Evolutionary conservation across 2,329 filamentous ascomycete species (phyloP), one percentile per base, ranked within the genome.

Genomic region (Thielaviopsis musarum): DNA sequence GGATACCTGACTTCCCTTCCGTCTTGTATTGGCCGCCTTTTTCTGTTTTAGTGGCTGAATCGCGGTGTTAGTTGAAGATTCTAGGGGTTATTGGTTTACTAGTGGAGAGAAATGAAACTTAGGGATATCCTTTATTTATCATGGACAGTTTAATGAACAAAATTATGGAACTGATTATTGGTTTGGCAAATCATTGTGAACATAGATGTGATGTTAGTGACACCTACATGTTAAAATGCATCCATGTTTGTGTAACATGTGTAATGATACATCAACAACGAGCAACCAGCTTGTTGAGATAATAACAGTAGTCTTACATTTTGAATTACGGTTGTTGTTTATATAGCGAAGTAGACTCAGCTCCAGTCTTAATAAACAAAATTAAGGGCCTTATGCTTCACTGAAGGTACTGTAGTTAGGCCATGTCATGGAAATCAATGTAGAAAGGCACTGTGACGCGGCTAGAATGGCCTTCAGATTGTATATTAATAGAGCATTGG

Each of bases 81-180:
- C 21, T 51, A 17, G 38, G 48, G 19, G 52, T 51, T 49, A 17
- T 48, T 12, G 30, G 34, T 59, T 54, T 26, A 6, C 22, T 45
- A 17, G 22, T 13, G n/a, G 34, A 19, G 10, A 51, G 21, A n/a
- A 22, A 2, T 30, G 17, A 30, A 30, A 15, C 41, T 54, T 26
- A 55, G 41, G 55, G 59, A 57, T 54, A 22, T 19, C 19, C 10
- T 3, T 58, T 56, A 61, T 59, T n/a, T 61, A 57, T 59, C 53
- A 56, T 61, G 24, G 53, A 56, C 54, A 59, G 49, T 54, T 48
- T 49, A 49, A 21, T 49, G n/a, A 49, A 49, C 7, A 49, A 21
- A 49, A 21, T 49, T 21, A 45, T 45, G 38, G 10, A n/a, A 10
- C 10, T 49, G 45, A 10, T 5, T 49, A 10, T 21, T 49, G 17